Conservation (phyloP, 106 monocot genomes). For the Gastrodia elata region DNA sequence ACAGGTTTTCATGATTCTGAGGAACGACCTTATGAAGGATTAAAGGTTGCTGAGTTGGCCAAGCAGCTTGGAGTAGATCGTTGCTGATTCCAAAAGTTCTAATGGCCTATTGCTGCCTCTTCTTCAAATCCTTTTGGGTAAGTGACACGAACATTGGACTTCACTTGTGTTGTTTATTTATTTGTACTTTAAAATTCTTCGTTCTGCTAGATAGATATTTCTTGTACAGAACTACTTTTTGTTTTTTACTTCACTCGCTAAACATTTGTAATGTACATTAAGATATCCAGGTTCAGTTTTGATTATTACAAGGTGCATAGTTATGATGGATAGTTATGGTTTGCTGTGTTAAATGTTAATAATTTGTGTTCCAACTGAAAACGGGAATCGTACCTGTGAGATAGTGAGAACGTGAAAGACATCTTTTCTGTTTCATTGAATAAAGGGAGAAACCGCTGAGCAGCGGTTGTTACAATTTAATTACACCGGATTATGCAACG, state of each 20-base stretch:
- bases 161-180: not conserved
- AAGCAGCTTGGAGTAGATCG: constrained; percentile 2
- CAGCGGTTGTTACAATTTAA: too few species aligned
- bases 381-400: too few species aligned
- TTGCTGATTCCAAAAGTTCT: not conserved
- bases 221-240: not conserved
- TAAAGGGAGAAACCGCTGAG: too few species aligned
- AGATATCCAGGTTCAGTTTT: not conserved
- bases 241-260: not conserved
- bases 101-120: not conserved
- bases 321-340: not conserved
- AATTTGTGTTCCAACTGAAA: too few species aligned
- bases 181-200: not conserved
- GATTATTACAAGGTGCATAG: not conserved
- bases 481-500: not conserved
- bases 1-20: constrained; percentile 3
- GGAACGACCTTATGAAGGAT: constrained; percentile 23
- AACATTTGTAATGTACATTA: too few species aligned
- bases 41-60: constrained; percentile 20
- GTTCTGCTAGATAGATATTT: not conserved
- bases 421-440: too few species aligned
- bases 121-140: not conserved
- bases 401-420: too few species aligned
- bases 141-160: not conserved
- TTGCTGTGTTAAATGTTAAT: not conserved